Percentiles rank a stretch among this genome's conserved stretches.
Evolutionary conservation across 2,329 filamentous ascomycete genomes (phyloP).

Genomic region (Cladophialophora yegresii): DNA sequence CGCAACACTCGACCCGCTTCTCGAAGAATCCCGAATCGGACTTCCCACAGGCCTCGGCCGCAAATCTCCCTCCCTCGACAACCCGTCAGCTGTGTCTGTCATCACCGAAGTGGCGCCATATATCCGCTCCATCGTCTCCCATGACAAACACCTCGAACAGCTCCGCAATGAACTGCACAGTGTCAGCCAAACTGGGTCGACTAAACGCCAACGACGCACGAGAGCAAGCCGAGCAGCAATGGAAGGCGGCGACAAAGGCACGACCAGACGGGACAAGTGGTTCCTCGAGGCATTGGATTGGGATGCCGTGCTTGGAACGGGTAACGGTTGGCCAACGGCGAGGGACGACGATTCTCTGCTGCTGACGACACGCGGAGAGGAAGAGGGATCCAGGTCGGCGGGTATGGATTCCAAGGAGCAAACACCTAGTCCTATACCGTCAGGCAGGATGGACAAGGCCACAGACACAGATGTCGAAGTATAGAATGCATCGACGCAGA

Average conservation of each 20-base stretch:
- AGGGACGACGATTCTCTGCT: background rate
- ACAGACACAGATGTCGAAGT: conserved; percentile 9
- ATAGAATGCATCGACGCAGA: background rate
- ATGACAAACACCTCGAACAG: conserved; percentile 70
- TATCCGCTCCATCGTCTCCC: conserved; percentile 78
- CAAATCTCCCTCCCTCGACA: conserved; percentile 71
- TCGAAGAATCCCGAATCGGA: conserved; percentile 42
- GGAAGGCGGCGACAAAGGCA: conserved; percentile 69
- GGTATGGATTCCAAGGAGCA: background rate
- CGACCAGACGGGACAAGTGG: conserved; percentile 70
- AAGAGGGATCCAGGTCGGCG: background rate
- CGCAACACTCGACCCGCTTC: conserved; percentile 56
- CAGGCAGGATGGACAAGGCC: background rate
- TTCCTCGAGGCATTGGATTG: conserved; percentile 66
- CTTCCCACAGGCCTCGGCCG: conserved; percentile 42
- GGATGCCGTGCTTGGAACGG: conserved; percentile 66
- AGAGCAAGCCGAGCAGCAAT: conserved; percentile 74
- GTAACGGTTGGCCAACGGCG: conserved; percentile 47
- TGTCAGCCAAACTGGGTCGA: conserved; percentile 53
- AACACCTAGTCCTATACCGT: background rate
- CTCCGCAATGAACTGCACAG: conserved; percentile 64
- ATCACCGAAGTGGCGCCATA: conserved; percentile 82
- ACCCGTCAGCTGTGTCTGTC: conserved; percentile 62
- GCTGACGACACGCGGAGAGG: background rate
- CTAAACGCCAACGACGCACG: conserved; percentile 68